phyloP scores from a whole-genome alignment of 1,284 basidiomycete genomes.

The Ganoderma leucocontextum region DNA sequence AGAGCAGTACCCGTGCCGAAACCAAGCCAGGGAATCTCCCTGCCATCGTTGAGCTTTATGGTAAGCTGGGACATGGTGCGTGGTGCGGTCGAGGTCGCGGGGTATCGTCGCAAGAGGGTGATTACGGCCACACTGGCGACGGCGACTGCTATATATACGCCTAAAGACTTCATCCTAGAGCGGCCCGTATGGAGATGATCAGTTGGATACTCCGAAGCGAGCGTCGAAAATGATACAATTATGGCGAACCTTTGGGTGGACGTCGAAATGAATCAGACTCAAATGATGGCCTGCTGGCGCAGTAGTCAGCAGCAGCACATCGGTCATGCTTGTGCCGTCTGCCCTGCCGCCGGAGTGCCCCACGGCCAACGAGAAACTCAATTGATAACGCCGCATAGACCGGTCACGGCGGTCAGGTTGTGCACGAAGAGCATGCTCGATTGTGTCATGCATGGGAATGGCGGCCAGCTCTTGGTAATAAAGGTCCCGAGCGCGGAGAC shows the following conservation, averaged over 20 bases:
- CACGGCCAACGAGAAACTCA: background rate
- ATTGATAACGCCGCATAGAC: slow-evolving; percentile 1
- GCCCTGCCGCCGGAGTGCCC: background rate
- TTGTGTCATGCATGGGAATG: slow-evolving; percentile 2
- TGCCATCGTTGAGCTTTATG: slow-evolving; percentile 67
- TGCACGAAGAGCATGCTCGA: background rate
- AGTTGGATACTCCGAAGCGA: slow-evolving; percentile 7
- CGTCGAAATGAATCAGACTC: no score
- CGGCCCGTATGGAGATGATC: slow-evolving; percentile 14
- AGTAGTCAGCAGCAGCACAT: background rate
- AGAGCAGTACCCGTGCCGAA: slow-evolving; percentile 77
- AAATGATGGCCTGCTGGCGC: background rate
- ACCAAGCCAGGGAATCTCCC: slow-evolving; percentile 64
- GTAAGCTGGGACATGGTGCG: slow-evolving; percentile 47
- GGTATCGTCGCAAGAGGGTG: slow-evolving; percentile 30
- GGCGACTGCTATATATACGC: slow-evolving; percentile 30
- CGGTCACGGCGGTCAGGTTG: background rate
- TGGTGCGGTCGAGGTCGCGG: slow-evolving; percentile 25
- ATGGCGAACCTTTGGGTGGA: slow-evolving; percentile 15
- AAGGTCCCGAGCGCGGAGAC: no score
- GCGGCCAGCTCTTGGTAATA: background rate
- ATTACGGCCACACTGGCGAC: slow-evolving; percentile 28
- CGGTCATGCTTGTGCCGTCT: background rate
- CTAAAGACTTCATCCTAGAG: slow-evolving; percentile 19
- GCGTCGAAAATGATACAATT: background rate